Base-by-base conservation (phyloP, 2,329 filamentous ascomycete species). In the Colletotrichum tropicale region DNA sequence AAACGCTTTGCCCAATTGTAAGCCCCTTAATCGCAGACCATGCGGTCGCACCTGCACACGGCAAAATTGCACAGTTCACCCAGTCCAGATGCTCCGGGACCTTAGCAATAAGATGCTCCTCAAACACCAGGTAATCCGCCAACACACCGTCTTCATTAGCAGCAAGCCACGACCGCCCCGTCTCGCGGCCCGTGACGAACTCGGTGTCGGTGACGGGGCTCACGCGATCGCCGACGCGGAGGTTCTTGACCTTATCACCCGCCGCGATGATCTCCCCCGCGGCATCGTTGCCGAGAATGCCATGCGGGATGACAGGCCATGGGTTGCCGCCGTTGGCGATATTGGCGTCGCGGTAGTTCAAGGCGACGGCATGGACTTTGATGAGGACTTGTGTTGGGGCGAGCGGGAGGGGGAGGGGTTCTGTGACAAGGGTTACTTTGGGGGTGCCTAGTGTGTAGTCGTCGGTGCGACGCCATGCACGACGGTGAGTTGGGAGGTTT, bases 41-140 rank as follows among this genome's bases (percentile, higher is more conserved):
- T 2, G 87, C 87, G 0, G 87, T 88, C 0, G 84, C 81, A 1
- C 85, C 87, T 24, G 87, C 86, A 48, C 86, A 88, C 1, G 86
- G 86, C 18, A 89, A 81, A 2, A 83, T 83, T 9, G 80, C 79
- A 4, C 85, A 84, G 4, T 82, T 77, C 2, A 80, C 73, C 83
- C 84, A 87, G 43, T 81, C 77, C 21, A 88, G 78, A 68, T 87
- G 80, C 0, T 69, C 70, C 0, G 86, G 86, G 0, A 87, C 68
- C 61, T 83, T 85, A 28, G 77, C 80, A 5, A 88, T 61, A 10
- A 80, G 77, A 38, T 79, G 76, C 76, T 87, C 85, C 28, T 87
- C 83, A 69, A 86, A 87, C 1, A 87, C 78, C 2, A 87, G n/a
- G 75, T 86, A 81, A 32, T 84, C 82, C 1, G 86, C 85, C 77